Evolutionary conservation across 768 basidiomycete species (phyloP).

Genomic region (Auricularia heimuer): DNA sequence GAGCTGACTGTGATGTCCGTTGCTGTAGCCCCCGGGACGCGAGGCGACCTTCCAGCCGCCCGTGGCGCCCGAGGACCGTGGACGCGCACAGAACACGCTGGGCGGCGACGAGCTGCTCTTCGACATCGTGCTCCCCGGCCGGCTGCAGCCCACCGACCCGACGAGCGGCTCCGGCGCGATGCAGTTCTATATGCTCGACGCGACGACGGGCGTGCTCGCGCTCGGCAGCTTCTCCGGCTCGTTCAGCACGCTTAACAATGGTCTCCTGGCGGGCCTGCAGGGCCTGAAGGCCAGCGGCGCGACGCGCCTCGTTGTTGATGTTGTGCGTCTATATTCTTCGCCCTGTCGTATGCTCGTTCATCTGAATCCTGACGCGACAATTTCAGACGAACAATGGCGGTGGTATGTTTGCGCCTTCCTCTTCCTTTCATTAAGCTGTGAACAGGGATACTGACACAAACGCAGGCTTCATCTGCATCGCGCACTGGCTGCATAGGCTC

Average conservation of each 20-base stretch:
- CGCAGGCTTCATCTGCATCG: conserved; percentile 44
- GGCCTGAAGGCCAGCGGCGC: conserved; percentile 39
- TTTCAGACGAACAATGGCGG: conserved; percentile 23
- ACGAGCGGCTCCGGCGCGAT: conserved; percentile 40
- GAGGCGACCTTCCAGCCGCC: conserved; percentile 11
- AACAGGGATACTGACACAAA: not conserved
- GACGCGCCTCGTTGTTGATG: conserved; percentile 46
- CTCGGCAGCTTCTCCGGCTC: conserved; percentile 46
- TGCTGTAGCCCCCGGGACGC: not conserved
- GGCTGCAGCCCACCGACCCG: conserved; percentile 25
- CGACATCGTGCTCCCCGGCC: conserved; percentile 29
- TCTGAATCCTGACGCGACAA: conserved; percentile 1
- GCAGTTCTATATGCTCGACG: conserved; percentile 48
- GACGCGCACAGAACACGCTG: conserved; percentile 38
- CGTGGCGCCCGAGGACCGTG: conserved; percentile 11
- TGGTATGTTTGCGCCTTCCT: conserved; percentile 7
- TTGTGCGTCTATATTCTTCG: conserved; percentile 19
- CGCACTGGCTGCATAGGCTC: conserved; percentile 35
- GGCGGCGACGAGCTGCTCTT: conserved; percentile 36
- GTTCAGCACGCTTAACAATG: conserved; percentile 31
- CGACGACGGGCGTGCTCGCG: conserved; percentile 44
- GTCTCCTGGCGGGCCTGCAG: conserved; percentile 37
- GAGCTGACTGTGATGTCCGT: not conserved
- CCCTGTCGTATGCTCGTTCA: not conserved
- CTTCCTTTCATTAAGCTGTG: no score